Base-by-base conservation (phyloP, 306 rosid genomes). In the Vigna nakashimae region DNA sequence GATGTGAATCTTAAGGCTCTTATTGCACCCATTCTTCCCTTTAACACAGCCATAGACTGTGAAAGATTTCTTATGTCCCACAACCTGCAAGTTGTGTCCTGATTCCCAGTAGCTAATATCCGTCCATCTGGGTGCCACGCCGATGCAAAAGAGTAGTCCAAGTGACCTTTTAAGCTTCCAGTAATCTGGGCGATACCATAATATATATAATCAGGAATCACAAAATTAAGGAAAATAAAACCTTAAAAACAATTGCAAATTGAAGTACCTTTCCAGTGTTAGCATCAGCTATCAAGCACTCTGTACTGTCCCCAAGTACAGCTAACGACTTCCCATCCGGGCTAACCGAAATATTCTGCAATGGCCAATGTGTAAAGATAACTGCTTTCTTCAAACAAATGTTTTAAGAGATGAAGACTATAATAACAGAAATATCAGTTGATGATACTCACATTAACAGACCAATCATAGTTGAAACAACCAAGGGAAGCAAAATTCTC, bases 91-190 rank as follows among this genome's bases (percentile, higher is more conserved):
- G 99, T 96, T 30, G 87, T 92, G 85, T 96, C 99, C 85, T 96
- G 99, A 77, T 92, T 96, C 58, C 99, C 99, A 1, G 98, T 92
- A 36, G 99, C 99, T 79, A 96, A 81, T 52, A 90, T 90, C 50
- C 34, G 83, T 43, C 97, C 97, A 70, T 96, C 87, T 7, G 98
- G 99, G 85, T 96, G 98, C 99, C 99, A 96, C 5, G 98, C 99
- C 0, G 98, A 96, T 18, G 99, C 73, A 67, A 96, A 96, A 34
- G 91, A 91, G 71, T 96, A 92, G 84, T 92, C 99, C 82, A 90
- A 79, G 86, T 96, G 99, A 64, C 99, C 99, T 80, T 80, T 90
- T 24, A 96, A 90, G 76, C 62, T 90, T 22, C 84, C 94, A 2
- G 78, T 73, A 56, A 87, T 83, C 98, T 96, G 75, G 36, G 32